Evolutionary conservation across 179 eudicot species (phyloP), one percentile per base, ranked within the genome.

Genomic region (Beta macrorhiza): DNA sequence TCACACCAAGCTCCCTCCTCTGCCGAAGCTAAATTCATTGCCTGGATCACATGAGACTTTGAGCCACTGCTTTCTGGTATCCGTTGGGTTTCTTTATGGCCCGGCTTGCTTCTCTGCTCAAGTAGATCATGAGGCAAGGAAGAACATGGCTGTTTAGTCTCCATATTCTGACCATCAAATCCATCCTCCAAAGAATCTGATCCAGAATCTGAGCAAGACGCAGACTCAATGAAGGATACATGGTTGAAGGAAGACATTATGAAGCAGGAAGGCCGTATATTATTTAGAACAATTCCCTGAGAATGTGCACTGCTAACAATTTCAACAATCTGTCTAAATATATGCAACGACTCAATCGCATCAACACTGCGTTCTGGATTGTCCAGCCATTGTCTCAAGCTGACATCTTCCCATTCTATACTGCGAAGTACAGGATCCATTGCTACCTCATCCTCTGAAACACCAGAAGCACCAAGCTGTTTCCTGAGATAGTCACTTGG

Each of bases 361-460:
- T 90, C 96, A 58, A 96, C 88, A 1, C 85, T 51, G 68, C 98
- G 91, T 78, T 90, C 90, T 25, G 91, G 89, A 75, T 94, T 85
- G 82, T 96, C 97, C 79, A 96, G 80, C 99, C 99, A 96, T 74
- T 91, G 90, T 76, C 99, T 91, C 87, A 96, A 84, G 84, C 97
- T 96, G 45, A 91, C 87, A 85, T 94, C 97, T 64, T 83, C 89
- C 83, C 87, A 89, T 80, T 93, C 93, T 75, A 82, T 53, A 12
- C 84, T 80, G 51, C 83, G 90, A 83, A 81, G 69, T 79, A 82
- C 78, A n/a, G 96, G 88, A 78, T 85, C 87, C 82, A 84, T 80
- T 8, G 82, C 88, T 52, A 83, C 72, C 32, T 84, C 90, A 83
- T 78, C 90, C 69, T 84, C 89, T 37, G 84, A 77, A 63, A 81